Evolutionary conservation across 371 early-diverging fungal species (phyloP).

Genomic region (Saksenaea vasiformis): DNA sequence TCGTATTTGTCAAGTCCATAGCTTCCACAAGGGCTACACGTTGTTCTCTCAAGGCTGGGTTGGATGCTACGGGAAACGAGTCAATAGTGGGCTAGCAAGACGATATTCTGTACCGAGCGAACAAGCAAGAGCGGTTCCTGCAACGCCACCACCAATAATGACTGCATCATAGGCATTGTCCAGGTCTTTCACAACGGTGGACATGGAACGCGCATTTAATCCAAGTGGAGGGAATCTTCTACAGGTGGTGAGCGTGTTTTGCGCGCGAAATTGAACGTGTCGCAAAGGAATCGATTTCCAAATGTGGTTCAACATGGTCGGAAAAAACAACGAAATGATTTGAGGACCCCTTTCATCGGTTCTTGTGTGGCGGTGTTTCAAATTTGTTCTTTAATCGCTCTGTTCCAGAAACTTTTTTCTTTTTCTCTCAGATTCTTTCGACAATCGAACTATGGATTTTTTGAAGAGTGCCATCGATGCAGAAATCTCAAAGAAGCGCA

Average conservation of each 20-base stretch:
- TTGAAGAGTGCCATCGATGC: constrained; percentile 60
- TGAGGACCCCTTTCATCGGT: not conserved
- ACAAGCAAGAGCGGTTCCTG: constrained; percentile 85
- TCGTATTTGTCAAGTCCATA: constrained; percentile 59
- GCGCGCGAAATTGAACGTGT: not conserved
- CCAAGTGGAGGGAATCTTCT: not conserved
- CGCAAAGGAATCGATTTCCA: not conserved
- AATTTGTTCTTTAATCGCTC: not conserved
- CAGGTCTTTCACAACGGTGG: constrained; percentile 20
- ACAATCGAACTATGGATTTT: constrained; percentile 61
- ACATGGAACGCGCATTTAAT: constrained; percentile 12
- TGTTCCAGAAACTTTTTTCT: not conserved
- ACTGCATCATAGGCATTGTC: constrained; percentile 69
- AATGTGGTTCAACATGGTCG: not conserved
- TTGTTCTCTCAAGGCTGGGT: constrained; percentile 50
- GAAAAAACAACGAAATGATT: not conserved
- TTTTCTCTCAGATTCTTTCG: not conserved
- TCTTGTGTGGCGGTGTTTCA: not conserved
- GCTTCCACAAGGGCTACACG: constrained; percentile 78
- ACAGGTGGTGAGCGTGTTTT: not conserved
- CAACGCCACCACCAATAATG: constrained; percentile 94
- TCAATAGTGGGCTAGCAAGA: constrained; percentile 6
- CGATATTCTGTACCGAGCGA: constrained; percentile 62
- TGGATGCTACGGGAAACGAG: constrained; percentile 43
- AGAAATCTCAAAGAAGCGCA: constrained; percentile 73